Evolutionary conservation across 495 filamentous ascomycete species (phyloP), one percentile per base, ranked within the genome.

Genomic region (Penicillium soppii): DNA sequence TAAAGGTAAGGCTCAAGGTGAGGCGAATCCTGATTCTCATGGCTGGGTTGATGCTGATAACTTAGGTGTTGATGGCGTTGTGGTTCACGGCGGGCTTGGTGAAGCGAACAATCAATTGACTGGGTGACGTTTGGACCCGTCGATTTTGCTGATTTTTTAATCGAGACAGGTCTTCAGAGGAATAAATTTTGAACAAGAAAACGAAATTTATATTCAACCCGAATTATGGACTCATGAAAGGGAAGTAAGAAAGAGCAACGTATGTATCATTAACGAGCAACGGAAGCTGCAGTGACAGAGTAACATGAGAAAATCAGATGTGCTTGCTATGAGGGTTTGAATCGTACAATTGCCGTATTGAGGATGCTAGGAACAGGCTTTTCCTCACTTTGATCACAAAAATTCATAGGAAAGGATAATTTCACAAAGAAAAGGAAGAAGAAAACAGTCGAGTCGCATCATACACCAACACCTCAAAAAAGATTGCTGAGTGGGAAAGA

Each of bases 91-190:
- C 22, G 79, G 79, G 2, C 58, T 82, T 0, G 67, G 53, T 4
- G 68, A 76, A 43, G 54, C 68, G 6, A 81, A 80, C 59, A 55
- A 71, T 23, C 69, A 78, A 12, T 54, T n/a, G n/a, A n/a, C n/a
- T 77, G 41, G 68, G 56, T 1, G 78, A 81, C 58, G 62, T 71
- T 8, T 80, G 77, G 77, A 67, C n/a, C n/a, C n/a, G n/a, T n/a
- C n/a, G n/a, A n/a, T 29, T 63, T 29, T 29, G 21, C 38, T 23
- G 15, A 4, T 8, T 13, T 41, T 25, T 25, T 16, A 13, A 40
- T n/a, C n/a, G n/a, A 40, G 35, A 20, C 13, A n/a, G n/a, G 0
- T 35, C 16, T 15, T 32, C 15, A 32, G 30, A 32, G 7, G 20
- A 19, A 20, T 6, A 20, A 15, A 12, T 16, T 32, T 44, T 15